Evolutionary conservation across 305 asterid species (phyloP).

Genomic region (Plantago rigida): DNA sequence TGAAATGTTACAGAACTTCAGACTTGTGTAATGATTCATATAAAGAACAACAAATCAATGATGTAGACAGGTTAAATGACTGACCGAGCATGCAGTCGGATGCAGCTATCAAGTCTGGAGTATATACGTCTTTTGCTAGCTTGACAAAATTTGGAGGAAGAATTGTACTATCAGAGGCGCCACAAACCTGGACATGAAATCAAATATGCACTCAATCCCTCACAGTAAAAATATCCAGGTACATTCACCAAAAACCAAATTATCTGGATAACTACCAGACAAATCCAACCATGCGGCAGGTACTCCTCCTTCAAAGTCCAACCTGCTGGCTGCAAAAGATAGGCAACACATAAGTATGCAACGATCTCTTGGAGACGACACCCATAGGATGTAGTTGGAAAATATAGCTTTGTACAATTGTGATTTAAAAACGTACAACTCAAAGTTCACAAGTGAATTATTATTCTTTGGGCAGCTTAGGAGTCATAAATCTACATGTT

Average conservation of each 20-base stretch:
- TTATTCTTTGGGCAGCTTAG: too few relatives aligned
- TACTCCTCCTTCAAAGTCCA: slow-evolving; percentile 90
- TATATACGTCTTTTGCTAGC: slow-evolving; percentile 81
- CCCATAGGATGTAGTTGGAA: too few relatives aligned
- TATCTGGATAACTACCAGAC: slow-evolving; percentile 56
- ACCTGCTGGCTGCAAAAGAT: slow-evolving; percentile 64
- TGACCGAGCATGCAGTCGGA: slow-evolving; percentile 99
- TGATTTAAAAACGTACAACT: too few relatives aligned
- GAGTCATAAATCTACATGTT: too few relatives aligned
- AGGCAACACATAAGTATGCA: too few relatives aligned
- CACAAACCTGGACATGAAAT: slow-evolving; percentile 67
- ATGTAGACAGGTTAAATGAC: slow-evolving; percentile 21
- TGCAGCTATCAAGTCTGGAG: slow-evolving; percentile 93
- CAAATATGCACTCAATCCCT: neutral
- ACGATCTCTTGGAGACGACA: too few relatives aligned
- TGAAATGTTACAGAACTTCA: slow-evolving; percentile 28
- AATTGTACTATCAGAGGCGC: slow-evolving; percentile 68
- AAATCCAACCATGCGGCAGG: slow-evolving; percentile 91
- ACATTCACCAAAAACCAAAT: slow-evolving; percentile 8
- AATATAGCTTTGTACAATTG: too few relatives aligned
- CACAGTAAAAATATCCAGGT: neutral
- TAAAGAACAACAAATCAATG: too few relatives aligned
- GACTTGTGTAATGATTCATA: neutral
- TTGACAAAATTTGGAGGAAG: slow-evolving; percentile 82
- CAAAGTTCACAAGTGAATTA: too few relatives aligned